Conservation (phyloP, 306 rosid genomes). For the Medicago arabica region DNA sequence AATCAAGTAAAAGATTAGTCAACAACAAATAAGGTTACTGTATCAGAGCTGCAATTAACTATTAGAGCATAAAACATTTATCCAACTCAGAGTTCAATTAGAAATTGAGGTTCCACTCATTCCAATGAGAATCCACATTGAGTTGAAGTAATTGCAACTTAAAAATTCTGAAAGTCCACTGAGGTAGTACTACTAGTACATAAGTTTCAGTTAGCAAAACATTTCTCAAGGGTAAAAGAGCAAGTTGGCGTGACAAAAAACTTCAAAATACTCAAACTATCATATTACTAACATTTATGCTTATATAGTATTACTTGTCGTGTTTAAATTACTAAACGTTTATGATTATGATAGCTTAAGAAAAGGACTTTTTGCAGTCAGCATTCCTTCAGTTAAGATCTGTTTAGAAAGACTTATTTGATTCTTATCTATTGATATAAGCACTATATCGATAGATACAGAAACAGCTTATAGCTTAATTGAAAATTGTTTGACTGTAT, state of each 20-base stretch:
- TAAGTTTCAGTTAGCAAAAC: neutral
- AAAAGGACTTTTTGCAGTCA: neutral
- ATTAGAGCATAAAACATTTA: neutral
- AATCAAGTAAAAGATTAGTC: constrained; percentile 21
- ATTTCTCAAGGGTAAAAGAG: neutral
- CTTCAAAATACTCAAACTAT: neutral
- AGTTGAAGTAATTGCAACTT: neutral
- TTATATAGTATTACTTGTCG: neutral
- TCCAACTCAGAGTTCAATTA: constrained; percentile 2
- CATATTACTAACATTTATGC: neutral
- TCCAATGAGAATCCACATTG: neutral
- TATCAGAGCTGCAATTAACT: constrained; percentile 10
- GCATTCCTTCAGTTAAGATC: neutral
- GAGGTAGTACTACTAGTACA: neutral
- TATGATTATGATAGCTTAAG: neutral
- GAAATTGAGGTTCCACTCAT: neutral
- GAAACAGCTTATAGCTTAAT: neutral
- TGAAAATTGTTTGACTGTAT: neutral
- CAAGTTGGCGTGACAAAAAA: neutral
- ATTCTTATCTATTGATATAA: too few species aligned
- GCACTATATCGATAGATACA: too few species aligned
- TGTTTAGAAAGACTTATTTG: too few species aligned
- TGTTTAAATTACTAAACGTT: neutral
- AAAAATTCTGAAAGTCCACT: neutral
- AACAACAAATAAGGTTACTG: constrained; percentile 6